Base-by-base conservation (phyloP, 2,329 filamentous ascomycete species). In the Xylaria sp. region DNA sequence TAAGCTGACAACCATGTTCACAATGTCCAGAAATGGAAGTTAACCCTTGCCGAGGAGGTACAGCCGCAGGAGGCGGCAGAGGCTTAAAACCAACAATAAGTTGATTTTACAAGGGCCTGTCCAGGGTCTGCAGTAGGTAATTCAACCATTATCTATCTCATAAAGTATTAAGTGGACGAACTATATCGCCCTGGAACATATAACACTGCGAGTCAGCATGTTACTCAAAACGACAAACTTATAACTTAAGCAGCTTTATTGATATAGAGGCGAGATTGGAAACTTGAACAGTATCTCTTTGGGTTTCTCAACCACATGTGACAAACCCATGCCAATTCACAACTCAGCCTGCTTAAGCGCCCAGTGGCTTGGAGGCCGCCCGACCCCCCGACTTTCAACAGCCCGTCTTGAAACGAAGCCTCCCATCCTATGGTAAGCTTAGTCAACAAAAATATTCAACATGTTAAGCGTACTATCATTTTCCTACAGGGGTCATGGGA, bases 41-140 rank as follows among this genome's bases (percentile, higher is more conserved):
- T 13, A 42, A 42, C 11, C 10, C 6, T 33, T 20, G 27, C 38
- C 39, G n/a, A 38, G n/a, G 5, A 62, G 10, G 38, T 15, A 56
- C 50, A 62, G 60, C 38, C 39, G n/a, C 39, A 55, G n/a, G 3
- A 51, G n/a, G 49, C 27, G 17, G 29, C 49, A 20, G 49, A 5
- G 49, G 11, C 25, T 22, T 36, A 7, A 36, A 55, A 62, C 59
- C 59, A 62, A 62, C 59, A 62, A 29, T n/a, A 31, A 17, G 27
- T n/a, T 20, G 5, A 51, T 20, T 10, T 7, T 31, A n/a, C 27
- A 51, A 11, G 49, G 49, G 27, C n/a, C 20, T 31, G 15, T 9
- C 17, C 17, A 29, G 27, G 27, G 20, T 38, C 55, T 36, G 39
- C 27, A 55, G 39, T n/a, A n/a, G n/a, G n/a, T 17, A 29, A 22